phyloP scores from a whole-genome alignment of 192 early-diverging fungal genomes.

The Dimargaris verticillata region DNA sequence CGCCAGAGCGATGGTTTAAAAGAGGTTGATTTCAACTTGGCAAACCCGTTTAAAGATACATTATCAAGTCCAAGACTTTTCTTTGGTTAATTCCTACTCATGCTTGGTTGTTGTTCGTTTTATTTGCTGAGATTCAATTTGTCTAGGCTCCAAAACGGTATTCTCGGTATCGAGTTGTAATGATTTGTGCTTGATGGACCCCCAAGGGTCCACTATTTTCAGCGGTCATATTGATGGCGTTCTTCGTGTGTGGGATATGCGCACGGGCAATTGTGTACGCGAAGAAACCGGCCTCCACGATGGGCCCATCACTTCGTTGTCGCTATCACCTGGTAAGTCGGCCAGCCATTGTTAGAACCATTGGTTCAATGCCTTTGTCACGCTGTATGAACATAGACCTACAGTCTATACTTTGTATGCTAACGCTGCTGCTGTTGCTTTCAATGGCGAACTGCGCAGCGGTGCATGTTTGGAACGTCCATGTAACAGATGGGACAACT shows the following conservation, averaged over 20 bases:
- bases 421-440: too few species aligned
- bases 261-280: slow-evolving; percentile 56
- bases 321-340: slow-evolving; percentile 43
- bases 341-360: neutral
- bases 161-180: slow-evolving; percentile 91
- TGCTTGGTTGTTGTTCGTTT: too few species aligned
- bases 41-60: too few species aligned
- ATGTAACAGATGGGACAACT: slow-evolving; percentile 36
- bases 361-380: too few species aligned
- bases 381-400: too few species aligned
- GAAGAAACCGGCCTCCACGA: slow-evolving; percentile 77
- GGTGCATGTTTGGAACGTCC: too few species aligned
- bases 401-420: too few species aligned
- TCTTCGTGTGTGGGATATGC: slow-evolving; percentile 80
- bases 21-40: too few species aligned
- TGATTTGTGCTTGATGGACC: slow-evolving; percentile 66
- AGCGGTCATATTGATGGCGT: slow-evolving; percentile 92
- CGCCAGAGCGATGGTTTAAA: too few species aligned
- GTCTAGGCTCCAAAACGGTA: slow-evolving; percentile 64
- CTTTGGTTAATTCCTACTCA: too few species aligned
- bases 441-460: too few species aligned
- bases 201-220: slow-evolving; percentile 58
- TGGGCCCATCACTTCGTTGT: slow-evolving; percentile 77
- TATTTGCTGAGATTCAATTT: neutral
- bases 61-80: too few species aligned